Conservation (phyloP, 208 protist genomes). For the Naegleria fowleri region DNA sequence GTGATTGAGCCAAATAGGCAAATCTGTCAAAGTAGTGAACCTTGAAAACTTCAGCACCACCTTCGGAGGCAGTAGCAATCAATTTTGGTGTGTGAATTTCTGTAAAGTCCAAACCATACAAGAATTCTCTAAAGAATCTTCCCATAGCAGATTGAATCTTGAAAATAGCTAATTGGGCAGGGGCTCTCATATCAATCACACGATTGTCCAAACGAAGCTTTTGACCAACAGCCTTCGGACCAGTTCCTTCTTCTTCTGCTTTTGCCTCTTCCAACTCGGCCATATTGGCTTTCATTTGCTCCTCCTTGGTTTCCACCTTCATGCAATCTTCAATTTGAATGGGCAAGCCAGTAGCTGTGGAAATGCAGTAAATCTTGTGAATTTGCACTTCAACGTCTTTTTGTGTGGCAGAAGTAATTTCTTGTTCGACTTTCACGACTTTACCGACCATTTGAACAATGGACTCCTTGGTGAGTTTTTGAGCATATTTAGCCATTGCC, state of each 20-base stretch:
- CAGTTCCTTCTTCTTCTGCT: not conserved
- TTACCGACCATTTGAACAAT: not conserved
- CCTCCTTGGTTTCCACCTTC: not conserved
- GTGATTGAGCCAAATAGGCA: constrained; percentile 97
- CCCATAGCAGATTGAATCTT: constrained; percentile 83
- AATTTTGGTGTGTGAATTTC: constrained; percentile 99
- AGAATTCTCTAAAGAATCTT: constrained; percentile 90
- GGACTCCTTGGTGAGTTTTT: not conserved
- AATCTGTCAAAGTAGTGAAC: constrained; percentile 78
- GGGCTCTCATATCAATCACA: constrained; percentile 92
- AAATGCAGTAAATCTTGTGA: not conserved
- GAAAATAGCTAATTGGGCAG: constrained; percentile 92
- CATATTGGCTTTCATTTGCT: not conserved
- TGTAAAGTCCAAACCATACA: constrained; percentile 82
- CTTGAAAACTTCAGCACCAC: constrained; percentile 85
- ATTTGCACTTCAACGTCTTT: constrained; percentile 18
- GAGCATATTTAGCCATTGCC: constrained; percentile 14
- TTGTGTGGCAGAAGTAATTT: not conserved
- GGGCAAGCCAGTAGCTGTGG: not conserved
- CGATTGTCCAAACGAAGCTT: constrained; percentile 85
- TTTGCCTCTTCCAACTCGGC: not conserved
- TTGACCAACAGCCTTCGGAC: not conserved
- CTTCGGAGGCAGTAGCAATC: constrained; percentile 92
- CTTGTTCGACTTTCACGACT: not conserved
- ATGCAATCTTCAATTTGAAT: constrained; percentile 9